phyloP scores from a whole-genome alignment of 371 early-diverging fungal species.

The Entomophthora muscae region DNA sequence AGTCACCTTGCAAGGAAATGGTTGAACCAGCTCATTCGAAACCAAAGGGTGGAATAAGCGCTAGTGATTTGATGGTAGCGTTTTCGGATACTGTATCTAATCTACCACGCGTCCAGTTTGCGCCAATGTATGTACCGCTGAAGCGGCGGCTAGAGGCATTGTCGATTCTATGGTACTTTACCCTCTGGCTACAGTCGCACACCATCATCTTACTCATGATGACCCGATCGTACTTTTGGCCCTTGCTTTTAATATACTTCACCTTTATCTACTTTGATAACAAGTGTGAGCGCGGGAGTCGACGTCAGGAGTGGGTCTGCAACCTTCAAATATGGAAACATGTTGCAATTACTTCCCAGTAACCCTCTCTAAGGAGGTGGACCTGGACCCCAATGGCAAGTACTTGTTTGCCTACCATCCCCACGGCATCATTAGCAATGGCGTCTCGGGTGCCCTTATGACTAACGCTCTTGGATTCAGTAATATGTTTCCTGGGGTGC shows the following conservation, averaged over 20 bases:
- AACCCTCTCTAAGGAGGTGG: constrained; percentile 20
- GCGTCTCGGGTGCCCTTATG: constrained; percentile 62
- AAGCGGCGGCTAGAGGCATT: constrained; percentile 51
- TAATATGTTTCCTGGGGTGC: constrained; percentile 42
- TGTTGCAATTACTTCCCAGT: constrained; percentile 10
- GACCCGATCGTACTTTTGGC: constrained; percentile 18
- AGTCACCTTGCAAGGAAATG: too few relatives aligned
- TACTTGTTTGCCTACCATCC: constrained; percentile 71
- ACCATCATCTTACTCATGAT: constrained; percentile 29
- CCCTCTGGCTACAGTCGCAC: constrained; percentile 30
- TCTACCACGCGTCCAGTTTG: too few relatives aligned
- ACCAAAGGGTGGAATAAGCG: too few relatives aligned
- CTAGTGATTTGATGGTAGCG: too few relatives aligned
- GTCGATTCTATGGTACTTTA: constrained; percentile 36
- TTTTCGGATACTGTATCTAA: too few relatives aligned
- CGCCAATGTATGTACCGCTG: constrained; percentile 47
- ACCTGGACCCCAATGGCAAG: constrained; percentile 49
- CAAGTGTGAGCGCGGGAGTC: constrained; percentile 25
- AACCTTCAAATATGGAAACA: constrained; percentile 6
- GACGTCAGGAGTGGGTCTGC: neutral
- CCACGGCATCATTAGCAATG: constrained; percentile 68
- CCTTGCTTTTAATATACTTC: constrained; percentile 40
- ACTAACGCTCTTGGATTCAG: constrained; percentile 50
- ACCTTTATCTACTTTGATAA: constrained; percentile 35
- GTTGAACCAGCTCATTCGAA: too few relatives aligned